These are phyloP conservation scores for Trypanosoma platydactyli DNA, from an alignment of 208 protist genomes.

Conservation along the genomic window DNA sequence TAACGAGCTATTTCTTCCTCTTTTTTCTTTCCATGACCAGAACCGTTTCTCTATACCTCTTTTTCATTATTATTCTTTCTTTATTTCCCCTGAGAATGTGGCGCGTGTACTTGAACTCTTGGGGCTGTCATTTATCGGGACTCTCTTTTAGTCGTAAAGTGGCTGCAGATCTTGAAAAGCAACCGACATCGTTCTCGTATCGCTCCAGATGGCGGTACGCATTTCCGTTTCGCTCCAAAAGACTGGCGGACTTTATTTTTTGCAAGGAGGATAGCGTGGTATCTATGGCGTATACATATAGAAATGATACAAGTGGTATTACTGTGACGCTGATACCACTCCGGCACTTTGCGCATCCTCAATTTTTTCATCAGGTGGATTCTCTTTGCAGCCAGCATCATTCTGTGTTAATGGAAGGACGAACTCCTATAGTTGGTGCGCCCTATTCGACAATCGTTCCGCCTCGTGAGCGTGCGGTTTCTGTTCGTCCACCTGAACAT, in stretches of 20 bases:
- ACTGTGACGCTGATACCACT: conserved; percentile 80
- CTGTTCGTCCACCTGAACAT: conserved; percentile 45
- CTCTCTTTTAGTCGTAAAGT: no score
- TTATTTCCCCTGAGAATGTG: no score
- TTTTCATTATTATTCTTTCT: background rate
- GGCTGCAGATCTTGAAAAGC: no score
- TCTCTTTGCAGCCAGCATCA: conserved; percentile 75
- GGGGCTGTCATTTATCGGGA: no score
- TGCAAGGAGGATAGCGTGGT: conserved; percentile 28
- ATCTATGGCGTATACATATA: conserved; percentile 73
- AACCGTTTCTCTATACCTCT: conserved; percentile 4
- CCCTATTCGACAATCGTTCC: conserved; percentile 79
- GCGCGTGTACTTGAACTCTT: no score
- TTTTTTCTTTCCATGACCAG: no score
- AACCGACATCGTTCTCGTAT: conserved; percentile 43
- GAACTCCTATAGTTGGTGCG: conserved; percentile 53
- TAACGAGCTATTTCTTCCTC: conserved; percentile 1
- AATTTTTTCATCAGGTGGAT: conserved; percentile 84
- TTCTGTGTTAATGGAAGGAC: conserved; percentile 87
- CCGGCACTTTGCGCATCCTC: conserved; percentile 76
- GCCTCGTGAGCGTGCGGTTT: conserved; percentile 30
- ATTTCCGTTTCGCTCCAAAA: conserved; percentile 56
- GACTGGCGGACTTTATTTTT: conserved; percentile 54
- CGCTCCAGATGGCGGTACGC: conserved; percentile 57
- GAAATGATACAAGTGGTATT: conserved; percentile 35